Evolutionary conservation across 2,329 filamentous ascomycete genomes (phyloP), one percentile per base, ranked within the genome.

Genomic region (Calonectria crousiana): DNA sequence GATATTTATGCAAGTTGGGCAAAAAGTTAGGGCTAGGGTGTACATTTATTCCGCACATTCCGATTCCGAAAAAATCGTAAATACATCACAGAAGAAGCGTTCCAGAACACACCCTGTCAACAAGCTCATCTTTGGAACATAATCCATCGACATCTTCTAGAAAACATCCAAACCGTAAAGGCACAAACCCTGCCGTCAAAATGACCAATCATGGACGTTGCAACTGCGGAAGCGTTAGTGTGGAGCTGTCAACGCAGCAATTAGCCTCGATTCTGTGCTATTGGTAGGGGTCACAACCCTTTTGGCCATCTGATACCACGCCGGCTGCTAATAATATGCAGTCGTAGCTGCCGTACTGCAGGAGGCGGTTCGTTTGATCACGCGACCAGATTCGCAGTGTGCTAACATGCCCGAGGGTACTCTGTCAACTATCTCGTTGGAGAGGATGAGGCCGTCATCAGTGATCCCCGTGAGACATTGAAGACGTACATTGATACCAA

Each of bases 191-290:
- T 38, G 34, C 32, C 23, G 5, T 36, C n/a, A 38, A 16, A 23
- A 60, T 60, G 56, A 23, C 56, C 56, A 60, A 60, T 60, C 56
- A 60, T 10, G 56, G 56, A 60, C n/a, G n/a, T 11, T 60, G 56
- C 56, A 60, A 60, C 56, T 60, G 56, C 3, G 56, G 56, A 38
- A 60, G 34, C 32, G 32, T 60, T 14, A 60, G 34, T 38, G 56
- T 60, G 34, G 56, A 60, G 56, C 56, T 60, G 34, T 38, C 56
- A 60, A 34, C 56, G 34, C 32, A 60, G 56, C 11, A 60, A 11
- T 36, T 60, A 60, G 34, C 32, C 56, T 60, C 56, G 20, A 38
- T 60, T 26, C n/a, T 60, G n/a, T 60, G 56, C 14, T 60, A 60
- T 26, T 60, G 56, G 56, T 60, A 60, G 32, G 56, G 56, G 56